A percentile compares a stretch with the other conserved stretches of the same genome.
phyloP scores from a whole-genome alignment of 164 flowering plant species.

The Malania oleifera region DNA sequence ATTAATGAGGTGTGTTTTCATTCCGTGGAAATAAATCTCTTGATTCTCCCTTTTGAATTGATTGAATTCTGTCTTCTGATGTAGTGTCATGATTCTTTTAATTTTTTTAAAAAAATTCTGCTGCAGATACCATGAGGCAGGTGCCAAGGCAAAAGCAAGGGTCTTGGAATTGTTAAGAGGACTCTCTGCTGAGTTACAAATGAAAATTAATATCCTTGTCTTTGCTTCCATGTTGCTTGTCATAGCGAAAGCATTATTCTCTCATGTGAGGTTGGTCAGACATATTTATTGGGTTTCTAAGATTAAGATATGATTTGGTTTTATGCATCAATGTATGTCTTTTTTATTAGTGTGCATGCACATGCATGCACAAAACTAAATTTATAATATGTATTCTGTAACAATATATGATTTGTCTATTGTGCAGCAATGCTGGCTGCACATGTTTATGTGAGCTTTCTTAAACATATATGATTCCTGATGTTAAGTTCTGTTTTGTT shows the following conservation, averaged over 20 bases:
- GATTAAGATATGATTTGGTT: not conserved
- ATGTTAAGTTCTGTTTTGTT: too few relatives aligned
- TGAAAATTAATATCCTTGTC: conserved; percentile 73
- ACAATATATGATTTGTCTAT: not conserved
- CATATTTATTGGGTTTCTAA: not conserved
- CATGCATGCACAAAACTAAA: too few relatives aligned
- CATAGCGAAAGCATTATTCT: conserved; percentile 84
- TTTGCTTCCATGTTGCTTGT: conserved; percentile 87
- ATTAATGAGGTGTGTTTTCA: conserved; percentile 46
- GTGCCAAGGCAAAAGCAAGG: conserved; percentile 61
- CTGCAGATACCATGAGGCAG: conserved; percentile 83
- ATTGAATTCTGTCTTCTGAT: not conserved
- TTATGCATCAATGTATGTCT: too few relatives aligned
- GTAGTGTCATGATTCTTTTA: not conserved
- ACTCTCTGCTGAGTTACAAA: conserved; percentile 75
- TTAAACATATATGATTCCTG: not conserved
- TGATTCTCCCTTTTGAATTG: not conserved
- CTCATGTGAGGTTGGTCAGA: conserved; percentile 79
- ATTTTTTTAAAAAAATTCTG: conserved; percentile 6
- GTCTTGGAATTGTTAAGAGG: conserved; percentile 75
- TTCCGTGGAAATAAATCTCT: not conserved
- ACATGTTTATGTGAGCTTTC: not conserved
- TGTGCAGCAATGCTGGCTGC: not conserved
- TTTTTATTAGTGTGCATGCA: too few relatives aligned
- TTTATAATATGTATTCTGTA: not conserved